A percentile compares a stretch with the other conserved stretches of the same genome.
These are phyloP conservation scores for Tricholoma sp. DNA, from an alignment of 768 basidiomycete genomes.

Conservation along the genomic window DNA sequence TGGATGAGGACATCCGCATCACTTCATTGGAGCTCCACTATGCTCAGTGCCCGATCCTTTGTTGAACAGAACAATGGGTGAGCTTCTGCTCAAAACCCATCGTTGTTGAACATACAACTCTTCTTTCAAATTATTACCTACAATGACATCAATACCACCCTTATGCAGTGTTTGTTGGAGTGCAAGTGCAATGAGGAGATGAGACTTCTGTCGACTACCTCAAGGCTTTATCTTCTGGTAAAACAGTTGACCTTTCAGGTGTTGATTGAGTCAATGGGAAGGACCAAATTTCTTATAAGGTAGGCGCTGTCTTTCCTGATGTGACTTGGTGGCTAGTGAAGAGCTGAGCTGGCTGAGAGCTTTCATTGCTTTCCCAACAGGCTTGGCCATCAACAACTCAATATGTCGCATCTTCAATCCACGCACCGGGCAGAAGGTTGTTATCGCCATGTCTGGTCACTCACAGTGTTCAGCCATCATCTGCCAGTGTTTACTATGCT, in stretches of 20 bases:
- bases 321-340: constrained; percentile 79
- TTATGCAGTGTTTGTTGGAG: constrained; percentile 75
- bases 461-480: constrained; percentile 44
- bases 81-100: neutral
- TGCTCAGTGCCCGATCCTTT: neutral
- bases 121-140: neutral
- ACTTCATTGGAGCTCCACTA: neutral
- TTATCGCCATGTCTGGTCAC: constrained; percentile 48
- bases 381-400: constrained; percentile 83
- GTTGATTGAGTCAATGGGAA: no score
- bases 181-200: constrained; percentile 76
- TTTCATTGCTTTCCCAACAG: constrained; percentile 69
- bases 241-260: no score
- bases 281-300: no score
- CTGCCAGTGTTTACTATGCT: constrained; percentile 67
- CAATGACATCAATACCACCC: constrained; percentile 67
- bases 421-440: constrained; percentile 72
- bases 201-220: constrained; percentile 77
- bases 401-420: constrained; percentile 83
- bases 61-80: neutral
- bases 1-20: neutral
- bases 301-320: constrained; percentile 50
- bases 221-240: constrained; percentile 45
- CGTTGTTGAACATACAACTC: neutral
- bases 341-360: constrained; percentile 84